Conservation (phyloP, 2,329 filamentous ascomycete species). For the Diplodia scrobiculata region DNA sequence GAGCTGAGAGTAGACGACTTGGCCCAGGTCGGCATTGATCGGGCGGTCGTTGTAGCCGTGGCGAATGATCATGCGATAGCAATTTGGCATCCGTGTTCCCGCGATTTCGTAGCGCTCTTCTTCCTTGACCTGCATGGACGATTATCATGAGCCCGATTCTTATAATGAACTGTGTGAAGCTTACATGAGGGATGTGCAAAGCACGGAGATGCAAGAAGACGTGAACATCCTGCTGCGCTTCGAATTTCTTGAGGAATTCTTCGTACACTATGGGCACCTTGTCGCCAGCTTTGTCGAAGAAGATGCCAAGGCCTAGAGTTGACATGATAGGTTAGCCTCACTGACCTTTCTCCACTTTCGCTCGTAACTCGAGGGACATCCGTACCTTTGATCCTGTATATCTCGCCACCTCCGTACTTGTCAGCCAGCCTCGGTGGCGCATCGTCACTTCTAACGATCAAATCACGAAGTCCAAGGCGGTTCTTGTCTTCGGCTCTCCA, state of each 20-base stretch:
- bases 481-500: conserved; percentile 71
- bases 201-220: conserved; percentile 74
- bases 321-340: conserved; percentile 32
- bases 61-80: conserved; percentile 68
- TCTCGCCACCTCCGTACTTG: conserved; percentile 41
- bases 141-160: background rate
- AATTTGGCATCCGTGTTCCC: conserved; percentile 57
- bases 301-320: conserved; percentile 66
- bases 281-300: conserved; percentile 75
- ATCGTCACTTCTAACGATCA: conserved; percentile 45
- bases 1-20: conserved; percentile 63
- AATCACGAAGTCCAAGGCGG: conserved; percentile 53
- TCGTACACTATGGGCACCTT: conserved; percentile 68
- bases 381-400: conserved; percentile 46
- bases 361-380: background rate
- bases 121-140: conserved; percentile 32
- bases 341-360: background rate
- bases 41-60: conserved; percentile 75
- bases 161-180: background rate
- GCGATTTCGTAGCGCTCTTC: conserved; percentile 55
- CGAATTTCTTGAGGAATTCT: conserved; percentile 72
- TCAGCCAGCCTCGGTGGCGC: conserved; percentile 45
- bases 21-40: conserved; percentile 64
- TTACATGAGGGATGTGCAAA: conserved; percentile 57
- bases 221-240: conserved; percentile 66